Evolutionary conservation across 352 stramenopile species (phyloP).

Genomic region (Phytophthora citrophthora): DNA sequence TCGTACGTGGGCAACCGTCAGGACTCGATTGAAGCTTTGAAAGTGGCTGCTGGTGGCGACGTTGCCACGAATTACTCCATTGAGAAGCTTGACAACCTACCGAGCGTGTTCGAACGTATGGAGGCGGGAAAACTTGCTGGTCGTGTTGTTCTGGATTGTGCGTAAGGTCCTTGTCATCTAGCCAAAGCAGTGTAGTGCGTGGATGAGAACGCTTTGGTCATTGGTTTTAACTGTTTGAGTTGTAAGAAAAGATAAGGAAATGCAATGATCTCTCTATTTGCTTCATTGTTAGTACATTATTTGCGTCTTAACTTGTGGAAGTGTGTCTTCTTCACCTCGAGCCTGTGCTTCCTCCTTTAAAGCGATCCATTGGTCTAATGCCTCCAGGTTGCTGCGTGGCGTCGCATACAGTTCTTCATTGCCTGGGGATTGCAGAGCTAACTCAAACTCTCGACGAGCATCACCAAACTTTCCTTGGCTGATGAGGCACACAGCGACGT

Average conservation of each 20-base stretch:
- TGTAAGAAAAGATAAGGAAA: background rate
- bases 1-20: conserved; percentile 65
- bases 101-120: conserved; percentile 56
- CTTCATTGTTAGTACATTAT: conserved; percentile 24
- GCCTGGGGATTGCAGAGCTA: conserved; percentile 21
- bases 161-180: conserved; percentile 27
- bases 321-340: conserved; percentile 12
- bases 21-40: conserved; percentile 60
- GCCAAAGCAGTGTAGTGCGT: background rate
- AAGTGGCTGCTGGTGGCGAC: conserved; percentile 49
- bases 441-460: conserved; percentile 28
- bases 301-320: conserved; percentile 9
- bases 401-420: conserved; percentile 19
- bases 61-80: conserved; percentile 52
- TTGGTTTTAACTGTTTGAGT: background rate
- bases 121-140: conserved; percentile 42
- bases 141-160: conserved; percentile 57
- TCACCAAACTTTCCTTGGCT: conserved; percentile 9
- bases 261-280: background rate
- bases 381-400: conserved; percentile 20
- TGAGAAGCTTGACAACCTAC: conserved; percentile 48
- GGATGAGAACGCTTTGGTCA: background rate
- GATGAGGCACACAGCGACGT: conserved; percentile 35
- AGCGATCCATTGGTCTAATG: conserved; percentile 12
- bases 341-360: conserved; percentile 8